Conservation (phyloP, 2,329 filamentous ascomycete genomes). For the Huntiella decipiens region DNA sequence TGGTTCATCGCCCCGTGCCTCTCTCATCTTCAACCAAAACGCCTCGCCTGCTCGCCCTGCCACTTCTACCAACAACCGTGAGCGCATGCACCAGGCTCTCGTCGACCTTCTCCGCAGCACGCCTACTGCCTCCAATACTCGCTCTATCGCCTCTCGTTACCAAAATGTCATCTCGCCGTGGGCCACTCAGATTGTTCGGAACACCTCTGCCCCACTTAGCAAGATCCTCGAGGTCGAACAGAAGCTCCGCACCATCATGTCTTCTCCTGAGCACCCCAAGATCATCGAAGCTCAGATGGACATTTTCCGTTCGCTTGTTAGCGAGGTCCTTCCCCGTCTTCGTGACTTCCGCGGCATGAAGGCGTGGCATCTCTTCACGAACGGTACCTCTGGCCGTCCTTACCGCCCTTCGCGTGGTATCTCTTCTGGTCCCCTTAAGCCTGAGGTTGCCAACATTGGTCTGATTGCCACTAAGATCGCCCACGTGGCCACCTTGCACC, state of each 20-base stretch:
- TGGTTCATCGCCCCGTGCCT: conserved; percentile 30
- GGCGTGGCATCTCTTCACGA: conserved; percentile 26
- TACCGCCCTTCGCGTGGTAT: conserved; percentile 14
- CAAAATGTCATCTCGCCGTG: conserved; percentile 31
- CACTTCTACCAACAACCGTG: conserved; percentile 25
- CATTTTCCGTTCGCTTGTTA: conserved; percentile 26
- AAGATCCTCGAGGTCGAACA: conserved; percentile 30
- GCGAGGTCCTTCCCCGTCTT: conserved; percentile 15
- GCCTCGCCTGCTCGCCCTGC: conserved; percentile 8
- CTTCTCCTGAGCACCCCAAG: conserved; percentile 25
- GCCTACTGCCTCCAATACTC: conserved; percentile 17
- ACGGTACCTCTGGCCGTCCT: conserved; percentile 24
- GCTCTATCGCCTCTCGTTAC: conserved; percentile 27
- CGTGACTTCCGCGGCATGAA: conserved; percentile 11
- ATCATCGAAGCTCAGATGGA: conserved; percentile 21
- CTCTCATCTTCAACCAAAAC: conserved; percentile 19
- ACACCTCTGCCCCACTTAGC: conserved; percentile 29
- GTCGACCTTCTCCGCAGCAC: conserved; percentile 36
- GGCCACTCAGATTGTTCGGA: conserved; percentile 40
- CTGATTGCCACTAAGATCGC: conserved; percentile 62
- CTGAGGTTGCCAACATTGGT: conserved; percentile 32
- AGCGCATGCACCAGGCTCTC: conserved; percentile 32
- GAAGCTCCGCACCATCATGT: conserved; percentile 25
- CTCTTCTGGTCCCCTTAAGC: conserved; percentile 21
- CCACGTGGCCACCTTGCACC: conserved; percentile 72